Evolutionary conservation across 2,329 filamentous ascomycete species (phyloP).

Genomic region (Colletotrichum viniferum): DNA sequence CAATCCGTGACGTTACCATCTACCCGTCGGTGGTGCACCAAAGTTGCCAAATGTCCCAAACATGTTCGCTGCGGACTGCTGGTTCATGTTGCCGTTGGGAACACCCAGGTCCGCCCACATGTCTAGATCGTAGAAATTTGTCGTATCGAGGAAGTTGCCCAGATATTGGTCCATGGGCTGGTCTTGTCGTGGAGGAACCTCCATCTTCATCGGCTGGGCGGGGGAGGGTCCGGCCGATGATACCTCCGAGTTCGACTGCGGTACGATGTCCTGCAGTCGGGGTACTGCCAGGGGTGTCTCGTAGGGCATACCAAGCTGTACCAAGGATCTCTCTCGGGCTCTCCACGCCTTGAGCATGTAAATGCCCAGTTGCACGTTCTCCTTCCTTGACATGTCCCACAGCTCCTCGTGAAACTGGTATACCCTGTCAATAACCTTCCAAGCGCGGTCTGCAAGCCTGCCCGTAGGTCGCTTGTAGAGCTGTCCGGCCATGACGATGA

Average conservation of each 20-base stretch:
- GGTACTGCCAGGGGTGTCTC: slow-evolving; percentile 50
- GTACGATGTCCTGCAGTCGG: slow-evolving; percentile 47
- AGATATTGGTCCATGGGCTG: slow-evolving; percentile 47
- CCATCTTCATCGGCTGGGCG: slow-evolving; percentile 28
- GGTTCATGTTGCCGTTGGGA: slow-evolving; percentile 8
- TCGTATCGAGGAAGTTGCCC: slow-evolving; percentile 47
- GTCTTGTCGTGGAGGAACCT: slow-evolving; percentile 25
- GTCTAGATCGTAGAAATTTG: slow-evolving; percentile 48
- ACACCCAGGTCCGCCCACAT: slow-evolving; percentile 38
- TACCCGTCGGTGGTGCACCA: slow-evolving; percentile 13
- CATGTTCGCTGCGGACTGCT: slow-evolving; percentile 14
- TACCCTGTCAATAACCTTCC: slow-evolving; percentile 49
- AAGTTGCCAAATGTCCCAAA: slow-evolving; percentile 22
- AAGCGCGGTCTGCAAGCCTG: slow-evolving; percentile 56
- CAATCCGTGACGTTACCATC: slow-evolving; percentile 1
- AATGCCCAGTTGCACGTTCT: slow-evolving; percentile 48
- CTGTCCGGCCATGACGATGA: slow-evolving; percentile 59
- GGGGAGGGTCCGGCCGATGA: slow-evolving; percentile 31
- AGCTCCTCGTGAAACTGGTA: slow-evolving; percentile 57
- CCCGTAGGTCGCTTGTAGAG: slow-evolving; percentile 53
- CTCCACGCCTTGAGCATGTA: slow-evolving; percentile 58
- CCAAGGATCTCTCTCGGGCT: slow-evolving; percentile 48
- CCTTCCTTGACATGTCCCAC: slow-evolving; percentile 50
- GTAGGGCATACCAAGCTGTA: slow-evolving; percentile 38
- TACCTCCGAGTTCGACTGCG: slow-evolving; percentile 38